Evolutionary conservation across 2,329 filamentous ascomycete species (phyloP).

Genomic region (Alternaria gansuensis): DNA sequence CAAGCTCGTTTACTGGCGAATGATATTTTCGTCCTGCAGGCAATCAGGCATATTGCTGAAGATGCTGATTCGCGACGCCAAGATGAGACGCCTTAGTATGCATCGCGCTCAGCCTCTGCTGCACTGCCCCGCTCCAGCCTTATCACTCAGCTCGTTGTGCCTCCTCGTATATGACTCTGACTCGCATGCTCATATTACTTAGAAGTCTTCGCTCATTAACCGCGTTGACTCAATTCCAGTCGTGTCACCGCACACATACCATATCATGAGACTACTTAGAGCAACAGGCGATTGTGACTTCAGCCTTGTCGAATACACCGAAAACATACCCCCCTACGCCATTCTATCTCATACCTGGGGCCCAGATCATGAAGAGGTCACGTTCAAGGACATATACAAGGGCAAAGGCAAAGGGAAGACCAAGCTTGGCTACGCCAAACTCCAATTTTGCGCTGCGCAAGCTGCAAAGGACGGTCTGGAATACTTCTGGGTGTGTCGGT

Average conservation of each 20-base stretch:
- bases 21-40: too few relatives aligned
- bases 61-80: not conserved
- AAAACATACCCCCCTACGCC: slow-evolving; percentile 6
- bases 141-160: not conserved
- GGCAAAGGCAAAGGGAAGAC: not conserved
- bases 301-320: not conserved
- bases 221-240: too few relatives aligned
- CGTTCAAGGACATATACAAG: not conserved
- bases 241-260: too few relatives aligned
- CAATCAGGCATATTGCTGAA: too few relatives aligned
- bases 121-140: not conserved
- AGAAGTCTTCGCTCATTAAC: too few relatives aligned
- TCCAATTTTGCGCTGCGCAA: slow-evolving; percentile 4
- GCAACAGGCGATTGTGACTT: not conserved
- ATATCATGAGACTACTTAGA: not conserved
- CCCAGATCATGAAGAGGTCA: slow-evolving; percentile 8
- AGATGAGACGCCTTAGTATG: not conserved
- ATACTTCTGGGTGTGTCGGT: slow-evolving; percentile 8
- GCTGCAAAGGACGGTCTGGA: not conserved
- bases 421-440: slow-evolving; percentile 4
- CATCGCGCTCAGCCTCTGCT: slow-evolving; percentile 1
- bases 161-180: too few relatives aligned
- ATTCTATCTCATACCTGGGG: slow-evolving; percentile 20
- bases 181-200: too few relatives aligned
- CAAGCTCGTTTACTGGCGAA: too few relatives aligned